A percentile compares a stretch with the other conserved stretches of the same genome.
These are phyloP conservation scores for Puccinia coronata DNA, from an alignment of 1,284 basidiomycete species.

Conservation along the genomic window DNA sequence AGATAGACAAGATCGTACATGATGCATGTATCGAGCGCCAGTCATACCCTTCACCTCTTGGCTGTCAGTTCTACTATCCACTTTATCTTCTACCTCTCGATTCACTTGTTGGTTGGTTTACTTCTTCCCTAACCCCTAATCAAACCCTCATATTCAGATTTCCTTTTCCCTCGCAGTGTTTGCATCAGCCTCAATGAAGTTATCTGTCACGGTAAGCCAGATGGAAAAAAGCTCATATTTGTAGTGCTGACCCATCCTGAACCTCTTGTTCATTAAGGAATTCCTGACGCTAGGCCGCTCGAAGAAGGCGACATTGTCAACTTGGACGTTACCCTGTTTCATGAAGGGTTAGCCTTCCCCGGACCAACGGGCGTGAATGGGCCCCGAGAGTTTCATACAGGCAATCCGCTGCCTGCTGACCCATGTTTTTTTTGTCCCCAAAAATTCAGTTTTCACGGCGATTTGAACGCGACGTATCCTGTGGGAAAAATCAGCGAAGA, in stretches of 20 bases:
- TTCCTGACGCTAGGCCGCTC: conserved; percentile 82
- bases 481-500: conserved; percentile 83
- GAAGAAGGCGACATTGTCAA: conserved; percentile 91
- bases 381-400: too few relatives aligned
- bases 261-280: conserved; percentile 63
- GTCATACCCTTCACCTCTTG: conserved; percentile 89
- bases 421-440: not conserved
- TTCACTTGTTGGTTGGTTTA: not conserved
- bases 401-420: too few relatives aligned
- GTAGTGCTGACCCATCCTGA: not conserved
- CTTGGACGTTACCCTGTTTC: conserved; percentile 69
- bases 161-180: conserved; percentile 88
- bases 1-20: conserved; percentile 87
- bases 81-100: not conserved
- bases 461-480: conserved; percentile 81
- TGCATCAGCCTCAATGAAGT: conserved; percentile 96
- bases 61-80: conserved; percentile 61
- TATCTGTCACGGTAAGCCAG: conserved; percentile 73
- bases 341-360: conserved; percentile 51
- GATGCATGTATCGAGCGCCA: conserved; percentile 85
- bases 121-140: not conserved
- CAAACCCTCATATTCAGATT: conserved; percentile 61
- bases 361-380: too few relatives aligned
- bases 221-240: not conserved
- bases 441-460: conserved; percentile 77